phyloP scores from a whole-genome alignment of 441 rosid genomes.

The Brassica balearica region DNA sequence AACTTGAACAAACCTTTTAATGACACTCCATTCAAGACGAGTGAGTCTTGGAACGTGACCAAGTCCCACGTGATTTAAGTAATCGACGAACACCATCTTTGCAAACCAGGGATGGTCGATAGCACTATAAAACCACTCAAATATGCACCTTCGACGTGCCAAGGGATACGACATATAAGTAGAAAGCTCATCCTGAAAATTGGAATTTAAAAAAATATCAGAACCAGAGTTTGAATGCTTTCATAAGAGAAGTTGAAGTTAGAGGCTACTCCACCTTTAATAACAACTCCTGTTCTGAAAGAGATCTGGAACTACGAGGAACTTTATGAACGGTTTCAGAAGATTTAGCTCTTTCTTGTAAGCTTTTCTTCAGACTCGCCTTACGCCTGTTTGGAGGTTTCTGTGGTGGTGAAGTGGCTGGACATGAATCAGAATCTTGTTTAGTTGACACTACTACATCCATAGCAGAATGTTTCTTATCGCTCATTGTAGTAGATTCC shows the following conservation, averaged over 20 bases:
- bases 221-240: not conserved
- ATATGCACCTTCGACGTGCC: constrained; percentile 85
- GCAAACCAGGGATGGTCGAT: constrained; percentile 99
- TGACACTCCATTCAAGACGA: constrained; percentile 97
- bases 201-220: constrained; percentile 21
- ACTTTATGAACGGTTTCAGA: constrained; percentile 50
- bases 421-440: constrained; percentile 54
- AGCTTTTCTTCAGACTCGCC: constrained; percentile 52
- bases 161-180: constrained; percentile 63
- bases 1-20: constrained; percentile 64
- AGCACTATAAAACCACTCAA: constrained; percentile 97
- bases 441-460: constrained; percentile 47
- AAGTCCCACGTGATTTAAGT: constrained; percentile 92
- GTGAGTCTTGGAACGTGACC: constrained; percentile 93
- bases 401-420: constrained; percentile 42
- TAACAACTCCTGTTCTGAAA: constrained; percentile 47
- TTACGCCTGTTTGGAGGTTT: constrained; percentile 70
- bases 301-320: constrained; percentile 47
- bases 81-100: constrained; percentile 92
- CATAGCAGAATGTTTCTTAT: constrained; percentile 49
- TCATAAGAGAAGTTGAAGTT: constrained; percentile 18
- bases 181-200: constrained; percentile 72
- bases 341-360: constrained; percentile 48
- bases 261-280: constrained; percentile 52
- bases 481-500: constrained; percentile 47